Base-by-base conservation (phyloP, 2,329 filamentous ascomycete species). In the Nigrospora oryzae region DNA sequence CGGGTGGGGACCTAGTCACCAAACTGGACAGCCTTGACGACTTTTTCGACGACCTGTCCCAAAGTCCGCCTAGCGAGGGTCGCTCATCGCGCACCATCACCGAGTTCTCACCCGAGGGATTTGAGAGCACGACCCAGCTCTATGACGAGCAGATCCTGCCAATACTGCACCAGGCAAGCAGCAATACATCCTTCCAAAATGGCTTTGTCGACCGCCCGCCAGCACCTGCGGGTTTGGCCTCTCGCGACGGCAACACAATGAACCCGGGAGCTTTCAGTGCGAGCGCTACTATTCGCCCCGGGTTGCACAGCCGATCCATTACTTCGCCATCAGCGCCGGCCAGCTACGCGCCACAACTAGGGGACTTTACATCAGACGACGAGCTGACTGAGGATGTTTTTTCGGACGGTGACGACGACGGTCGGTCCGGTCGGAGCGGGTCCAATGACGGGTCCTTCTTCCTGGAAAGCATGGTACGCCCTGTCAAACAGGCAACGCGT, bases 131-230 rank as follows among this genome's bases (percentile, higher is more conserved):
- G 11, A 87, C 90, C 17, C 83, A 88, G 59, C 68, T 96, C 1
- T 96, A 97, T 63, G 90, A 96, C 56, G 89, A 95, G 62, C 88
- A 95, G 59, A 94, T 93, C 7, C 73, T 93, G 11, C 91, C 91
- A 0, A 94, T 96, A 42, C 68, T 96, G 6, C 86, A 93, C 55
- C 87, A 93, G 58, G 93, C 89, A 58, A 87, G 76, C 11, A 91
- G 82, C 51, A 83, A 84, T 34, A 86, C 80, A 42, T 86, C 84
- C 0, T 93, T 97, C 63, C 89, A 95, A 54, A 94, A 90, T 56
- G 88, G 88, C 5, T 91, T 96, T 55, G 79, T 83, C 1, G 91
- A 96, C 56, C 74, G 84, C 19, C 75, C 81, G 1, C 23, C 23
- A 28, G 16, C 42, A 8, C 37, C 44, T 11, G 44, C 31, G 5